Percentiles rank a stretch among this genome's conserved stretches.
phyloP scores from a whole-genome alignment of 192 early-diverging fungal genomes.

The Umbelopsis sp. region DNA sequence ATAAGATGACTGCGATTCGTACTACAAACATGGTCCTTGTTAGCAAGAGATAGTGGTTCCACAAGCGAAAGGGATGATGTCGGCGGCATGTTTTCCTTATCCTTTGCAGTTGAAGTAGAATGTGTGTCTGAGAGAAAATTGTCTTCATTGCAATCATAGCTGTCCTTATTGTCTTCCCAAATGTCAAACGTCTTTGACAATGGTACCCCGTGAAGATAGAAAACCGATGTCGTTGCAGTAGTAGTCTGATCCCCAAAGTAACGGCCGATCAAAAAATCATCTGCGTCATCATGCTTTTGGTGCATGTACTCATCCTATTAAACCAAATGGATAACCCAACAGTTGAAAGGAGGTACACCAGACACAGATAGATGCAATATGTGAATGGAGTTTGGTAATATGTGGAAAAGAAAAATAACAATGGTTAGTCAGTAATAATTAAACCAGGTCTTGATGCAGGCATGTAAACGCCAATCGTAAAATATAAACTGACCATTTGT shows the following conservation, averaged over 20 bases:
- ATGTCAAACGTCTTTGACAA: constrained; percentile 18
- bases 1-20: constrained; percentile 17
- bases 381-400: too few species aligned
- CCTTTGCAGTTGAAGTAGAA: neutral
- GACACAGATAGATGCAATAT: too few species aligned
- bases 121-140: neutral
- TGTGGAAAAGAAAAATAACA: too few species aligned
- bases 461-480: too few species aligned
- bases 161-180: constrained; percentile 13
- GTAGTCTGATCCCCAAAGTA: neutral
- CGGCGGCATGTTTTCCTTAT: constrained; percentile 8
- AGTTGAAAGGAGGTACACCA: too few species aligned
- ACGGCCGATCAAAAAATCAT: neutral
- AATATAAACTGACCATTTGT: neutral
- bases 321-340: neutral
- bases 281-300: neutral
- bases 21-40: constrained; percentile 14
- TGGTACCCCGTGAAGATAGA: constrained; percentile 2
- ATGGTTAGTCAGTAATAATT: too few species aligned
- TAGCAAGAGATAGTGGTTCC: neutral
- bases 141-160: neutral
- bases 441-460: too few species aligned
- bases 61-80: neutral
- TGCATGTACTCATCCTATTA: neutral
- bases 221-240: neutral